phyloP scores from a whole-genome alignment of 1,284 basidiomycete genomes.

The Chiua sp. region DNA sequence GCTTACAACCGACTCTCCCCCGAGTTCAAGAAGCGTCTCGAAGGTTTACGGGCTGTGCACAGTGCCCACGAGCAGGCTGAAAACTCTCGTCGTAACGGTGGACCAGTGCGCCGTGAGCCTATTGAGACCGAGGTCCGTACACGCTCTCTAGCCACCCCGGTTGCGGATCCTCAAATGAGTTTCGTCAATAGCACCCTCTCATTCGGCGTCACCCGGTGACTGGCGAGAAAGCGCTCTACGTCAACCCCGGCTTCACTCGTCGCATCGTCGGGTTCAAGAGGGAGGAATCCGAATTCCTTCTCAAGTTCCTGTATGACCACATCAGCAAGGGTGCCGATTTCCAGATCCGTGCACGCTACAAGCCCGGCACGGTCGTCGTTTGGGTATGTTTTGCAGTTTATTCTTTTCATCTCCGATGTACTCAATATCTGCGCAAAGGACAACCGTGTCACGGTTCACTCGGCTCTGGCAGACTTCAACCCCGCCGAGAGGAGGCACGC shows the following conservation, averaged over 20 bases:
- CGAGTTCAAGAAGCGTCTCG: conserved; percentile 67
- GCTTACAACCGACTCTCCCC: conserved; percentile 74
- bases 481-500: conserved; percentile 51
- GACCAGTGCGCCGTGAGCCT: conserved; percentile 68
- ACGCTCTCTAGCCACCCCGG: not conserved
- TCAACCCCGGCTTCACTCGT: conserved; percentile 66
- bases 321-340: conserved; percentile 53
- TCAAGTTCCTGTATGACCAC: conserved; percentile 66
- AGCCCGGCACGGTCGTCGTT: conserved; percentile 52
- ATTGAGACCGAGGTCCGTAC: conserved; percentile 53
- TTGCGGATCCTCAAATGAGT: too few species aligned
- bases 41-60: conserved; percentile 67
- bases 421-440: conserved; percentile 34
- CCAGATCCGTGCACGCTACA: conserved; percentile 50
- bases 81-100: conserved; percentile 51
- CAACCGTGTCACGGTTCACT: conserved; percentile 57
- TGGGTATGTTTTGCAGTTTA: conserved; percentile 41
- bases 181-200: conserved; percentile 46
- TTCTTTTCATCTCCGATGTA: too few species aligned
- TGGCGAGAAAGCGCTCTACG: conserved; percentile 67
- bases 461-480: conserved; percentile 52
- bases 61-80: conserved; percentile 67
- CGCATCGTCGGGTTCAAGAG: conserved; percentile 71
- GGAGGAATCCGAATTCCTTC: conserved; percentile 69
- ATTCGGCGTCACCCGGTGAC: conserved; percentile 69